A percentile compares a stretch with the other conserved stretches of the same genome.
Conservation (phyloP, 176 grass and related monocot genomes). For the Guadua angustifolia region DNA sequence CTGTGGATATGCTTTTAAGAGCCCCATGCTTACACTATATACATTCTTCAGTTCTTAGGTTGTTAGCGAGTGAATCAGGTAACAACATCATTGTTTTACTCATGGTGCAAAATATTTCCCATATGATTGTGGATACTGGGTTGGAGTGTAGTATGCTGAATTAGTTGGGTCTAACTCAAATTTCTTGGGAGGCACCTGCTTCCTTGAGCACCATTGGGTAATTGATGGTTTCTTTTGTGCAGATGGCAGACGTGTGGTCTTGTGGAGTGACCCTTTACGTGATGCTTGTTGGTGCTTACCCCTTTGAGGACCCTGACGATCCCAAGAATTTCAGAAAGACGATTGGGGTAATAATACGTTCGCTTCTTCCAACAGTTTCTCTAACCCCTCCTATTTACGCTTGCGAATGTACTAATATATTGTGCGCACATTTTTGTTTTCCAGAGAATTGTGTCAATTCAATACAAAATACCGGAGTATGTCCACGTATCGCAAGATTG, state of each 20-base stretch:
- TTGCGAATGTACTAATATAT: background rate
- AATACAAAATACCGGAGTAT: slow-evolving; percentile 84
- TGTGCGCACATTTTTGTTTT: background rate
- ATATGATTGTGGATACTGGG: background rate
- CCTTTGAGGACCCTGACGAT: slow-evolving; percentile 77
- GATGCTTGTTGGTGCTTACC: slow-evolving; percentile 81
- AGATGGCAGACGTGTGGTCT: slow-evolving; percentile 84
- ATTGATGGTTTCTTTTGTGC: slow-evolving; percentile 30
- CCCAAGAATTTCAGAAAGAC: slow-evolving; percentile 83
- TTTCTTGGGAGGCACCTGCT: background rate
- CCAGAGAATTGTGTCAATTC: slow-evolving; percentile 76
- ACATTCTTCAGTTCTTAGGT: background rate
- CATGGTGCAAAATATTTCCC: slow-evolving; percentile 6
- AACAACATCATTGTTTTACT: background rate
- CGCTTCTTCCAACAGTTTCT: background rate
- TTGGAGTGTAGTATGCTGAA: background rate
- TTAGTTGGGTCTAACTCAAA: background rate
- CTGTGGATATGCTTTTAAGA: slow-evolving; percentile 1
- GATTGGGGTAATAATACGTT: slow-evolving; percentile 53
- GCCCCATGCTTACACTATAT: slow-evolving; percentile 17
- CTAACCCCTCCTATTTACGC: background rate
- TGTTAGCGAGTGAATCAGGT: background rate
- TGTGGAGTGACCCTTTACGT: slow-evolving; percentile 83
- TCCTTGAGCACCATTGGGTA: slow-evolving; percentile 29
- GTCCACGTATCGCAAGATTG: slow-evolving; percentile 82